Conservation (phyloP, 139 green algal species). For the Diplosphaera chodatii region DNA sequence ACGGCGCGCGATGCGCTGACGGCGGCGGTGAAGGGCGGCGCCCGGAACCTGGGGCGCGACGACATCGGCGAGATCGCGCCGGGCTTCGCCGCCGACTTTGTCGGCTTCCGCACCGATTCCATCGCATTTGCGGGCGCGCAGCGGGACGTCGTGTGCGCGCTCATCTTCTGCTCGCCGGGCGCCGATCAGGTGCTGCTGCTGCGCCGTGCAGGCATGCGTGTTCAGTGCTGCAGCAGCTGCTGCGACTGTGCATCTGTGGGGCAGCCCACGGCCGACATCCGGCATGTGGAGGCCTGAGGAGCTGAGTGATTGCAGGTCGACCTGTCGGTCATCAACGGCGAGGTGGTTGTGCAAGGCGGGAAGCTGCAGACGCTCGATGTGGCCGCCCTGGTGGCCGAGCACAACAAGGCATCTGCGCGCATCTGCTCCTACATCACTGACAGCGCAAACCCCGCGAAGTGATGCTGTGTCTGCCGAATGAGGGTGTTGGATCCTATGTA, state of each 20-base stretch:
- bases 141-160: slow-evolving; percentile 37
- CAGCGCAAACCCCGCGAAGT: too few relatives aligned
- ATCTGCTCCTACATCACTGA: slow-evolving; percentile 10
- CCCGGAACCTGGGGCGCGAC: slow-evolving; percentile 52
- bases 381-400: slow-evolving; percentile 26
- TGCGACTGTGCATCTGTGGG: too few relatives aligned
- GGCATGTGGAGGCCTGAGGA: too few relatives aligned
- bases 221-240: too few relatives aligned
- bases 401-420: slow-evolving; percentile 17
- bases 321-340: slow-evolving; percentile 55
- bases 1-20: slow-evolving; percentile 40
- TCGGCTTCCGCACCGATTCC: slow-evolving; percentile 39
- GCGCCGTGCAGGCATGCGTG: too few relatives aligned
- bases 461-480: too few relatives aligned
- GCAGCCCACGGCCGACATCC: too few relatives aligned
- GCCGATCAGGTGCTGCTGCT: too few relatives aligned
- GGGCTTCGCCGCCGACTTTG: slow-evolving; percentile 60
- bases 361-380: slow-evolving; percentile 29
- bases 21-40: slow-evolving; percentile 49
- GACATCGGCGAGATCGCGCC: slow-evolving; percentile 42
- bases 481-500: too few relatives aligned
- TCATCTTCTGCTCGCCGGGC: slow-evolving; percentile 55
- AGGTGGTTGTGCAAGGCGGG: slow-evolving; percentile 50
- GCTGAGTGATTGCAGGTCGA: slow-evolving; percentile 20
- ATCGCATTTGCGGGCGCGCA: slow-evolving; percentile 27